These are phyloP conservation scores for Arctium minus DNA, from an alignment of 129 eudicot species.

Conservation along the genomic window DNA sequence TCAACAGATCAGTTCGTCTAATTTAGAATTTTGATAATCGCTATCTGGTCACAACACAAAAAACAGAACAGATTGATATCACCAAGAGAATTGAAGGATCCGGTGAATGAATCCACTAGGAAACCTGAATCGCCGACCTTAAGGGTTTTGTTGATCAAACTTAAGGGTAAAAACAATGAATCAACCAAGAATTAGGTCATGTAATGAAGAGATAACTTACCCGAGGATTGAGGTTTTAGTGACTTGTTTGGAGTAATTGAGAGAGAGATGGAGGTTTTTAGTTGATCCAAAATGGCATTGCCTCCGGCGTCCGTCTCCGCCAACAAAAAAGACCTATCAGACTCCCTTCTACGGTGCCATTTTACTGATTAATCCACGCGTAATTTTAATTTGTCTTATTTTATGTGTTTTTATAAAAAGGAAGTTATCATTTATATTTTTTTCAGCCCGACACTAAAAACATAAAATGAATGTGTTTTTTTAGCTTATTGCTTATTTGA, in stretches of 20 bases:
- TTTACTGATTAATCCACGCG: background rate
- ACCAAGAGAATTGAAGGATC: background rate
- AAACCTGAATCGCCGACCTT: background rate
- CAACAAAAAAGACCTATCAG: background rate
- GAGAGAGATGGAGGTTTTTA: background rate
- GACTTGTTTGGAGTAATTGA: background rate
- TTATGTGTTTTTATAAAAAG: no score
- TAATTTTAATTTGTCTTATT: no score
- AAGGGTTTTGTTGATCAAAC: background rate
- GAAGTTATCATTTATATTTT: no score
- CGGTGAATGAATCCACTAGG: background rate
- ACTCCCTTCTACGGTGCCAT: background rate
- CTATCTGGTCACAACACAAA: background rate
- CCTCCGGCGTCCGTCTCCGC: conserved; percentile 1
- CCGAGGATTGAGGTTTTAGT: conserved; percentile 3
- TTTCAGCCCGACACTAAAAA: no score
- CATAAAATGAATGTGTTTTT: no score
- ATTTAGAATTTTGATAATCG: background rate
- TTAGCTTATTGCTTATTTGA: no score
- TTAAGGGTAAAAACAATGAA: background rate
- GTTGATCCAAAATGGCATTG: conserved; percentile 3
- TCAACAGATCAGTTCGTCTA: background rate
- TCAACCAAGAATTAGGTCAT: background rate
- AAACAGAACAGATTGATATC: background rate
- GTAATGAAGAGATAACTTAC: background rate